phyloP scores from a whole-genome alignment of 495 filamentous ascomycete genomes.

The Hypomontagnella monticulosa region DNA sequence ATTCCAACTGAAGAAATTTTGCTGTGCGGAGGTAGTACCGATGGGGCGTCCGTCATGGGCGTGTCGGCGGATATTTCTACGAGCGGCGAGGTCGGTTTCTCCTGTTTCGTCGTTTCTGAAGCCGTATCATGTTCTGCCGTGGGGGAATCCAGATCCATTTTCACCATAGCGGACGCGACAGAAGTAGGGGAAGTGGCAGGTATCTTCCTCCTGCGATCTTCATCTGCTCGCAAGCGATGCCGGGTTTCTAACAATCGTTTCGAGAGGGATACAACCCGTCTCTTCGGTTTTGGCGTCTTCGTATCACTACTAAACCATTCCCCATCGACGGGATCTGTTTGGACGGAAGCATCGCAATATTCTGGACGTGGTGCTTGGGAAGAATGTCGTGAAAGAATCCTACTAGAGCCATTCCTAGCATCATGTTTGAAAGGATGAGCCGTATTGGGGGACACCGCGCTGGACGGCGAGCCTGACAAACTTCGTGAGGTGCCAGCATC shows the following conservation, averaged over 20 bases:
- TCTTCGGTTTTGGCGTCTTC: conserved; percentile 48
- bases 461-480: conserved; percentile 59
- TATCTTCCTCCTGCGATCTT: conserved; percentile 44
- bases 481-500: conserved; percentile 60
- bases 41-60: conserved; percentile 40
- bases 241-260: conserved; percentile 60
- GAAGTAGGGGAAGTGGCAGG: conserved; percentile 29
- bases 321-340: conserved; percentile 60
- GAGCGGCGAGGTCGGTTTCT: conserved; percentile 13
- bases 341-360: conserved; percentile 58
- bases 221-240: conserved; percentile 50
- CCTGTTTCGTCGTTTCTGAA: conserved; percentile 11
- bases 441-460: conserved; percentile 50
- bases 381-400: conserved; percentile 42
- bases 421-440: conserved; percentile 31
- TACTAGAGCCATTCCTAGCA: conserved; percentile 29
- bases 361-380: conserved; percentile 47
- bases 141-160: conserved; percentile 51
- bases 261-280: conserved; percentile 55
- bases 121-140: conserved; percentile 34
- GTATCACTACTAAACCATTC: conserved; percentile 52
- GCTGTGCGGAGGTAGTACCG: conserved; percentile 30
- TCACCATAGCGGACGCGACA: conserved; percentile 34
- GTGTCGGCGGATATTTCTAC: conserved; percentile 22
- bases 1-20: conserved; percentile 5